Conservation (phyloP, 106 monocot genomes). For the Phalaenopsis equestris region DNA sequence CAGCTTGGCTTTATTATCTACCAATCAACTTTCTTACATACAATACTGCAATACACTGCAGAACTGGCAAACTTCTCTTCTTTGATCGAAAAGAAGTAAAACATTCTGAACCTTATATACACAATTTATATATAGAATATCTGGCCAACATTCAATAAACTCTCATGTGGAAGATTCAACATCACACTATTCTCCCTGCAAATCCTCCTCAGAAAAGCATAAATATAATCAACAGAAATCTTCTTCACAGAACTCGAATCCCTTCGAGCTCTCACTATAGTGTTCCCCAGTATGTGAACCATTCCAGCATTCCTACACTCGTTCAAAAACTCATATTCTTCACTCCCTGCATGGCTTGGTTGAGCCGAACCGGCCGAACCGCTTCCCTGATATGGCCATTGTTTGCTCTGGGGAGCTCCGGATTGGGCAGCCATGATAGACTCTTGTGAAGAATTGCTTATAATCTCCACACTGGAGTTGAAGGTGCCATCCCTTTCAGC, state of each 20-base stretch:
- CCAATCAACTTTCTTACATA: no score
- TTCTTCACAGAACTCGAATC: conserved; percentile 52
- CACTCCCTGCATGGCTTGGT: conserved; percentile 25
- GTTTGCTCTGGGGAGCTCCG: background rate
- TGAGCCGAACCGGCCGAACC: background rate
- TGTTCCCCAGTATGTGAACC: conserved; percentile 89
- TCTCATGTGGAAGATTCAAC: conserved; percentile 86
- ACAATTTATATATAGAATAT: conserved; percentile 60
- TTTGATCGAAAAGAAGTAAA: no score
- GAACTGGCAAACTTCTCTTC: no score
- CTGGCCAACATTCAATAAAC: conserved; percentile 80
- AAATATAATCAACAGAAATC: conserved; percentile 64
- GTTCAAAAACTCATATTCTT: conserved; percentile 73
- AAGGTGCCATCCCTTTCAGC: background rate
- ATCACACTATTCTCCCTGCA: conserved; percentile 89
- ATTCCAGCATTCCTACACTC: conserved; percentile 66
- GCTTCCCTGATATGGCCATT: background rate
- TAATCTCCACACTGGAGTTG: conserved; percentile 2
- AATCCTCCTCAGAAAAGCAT: conserved; percentile 75
- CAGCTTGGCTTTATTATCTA: no score
- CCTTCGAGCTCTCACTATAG: conserved; percentile 54
- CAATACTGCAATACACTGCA: no score
- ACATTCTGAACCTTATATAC: background rate
- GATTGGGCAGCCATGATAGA: conserved; percentile 38
- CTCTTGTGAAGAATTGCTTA: conserved; percentile 24